Base-by-base conservation (phyloP, 768 basidiomycete species). In the Phaffia australis region DNA sequence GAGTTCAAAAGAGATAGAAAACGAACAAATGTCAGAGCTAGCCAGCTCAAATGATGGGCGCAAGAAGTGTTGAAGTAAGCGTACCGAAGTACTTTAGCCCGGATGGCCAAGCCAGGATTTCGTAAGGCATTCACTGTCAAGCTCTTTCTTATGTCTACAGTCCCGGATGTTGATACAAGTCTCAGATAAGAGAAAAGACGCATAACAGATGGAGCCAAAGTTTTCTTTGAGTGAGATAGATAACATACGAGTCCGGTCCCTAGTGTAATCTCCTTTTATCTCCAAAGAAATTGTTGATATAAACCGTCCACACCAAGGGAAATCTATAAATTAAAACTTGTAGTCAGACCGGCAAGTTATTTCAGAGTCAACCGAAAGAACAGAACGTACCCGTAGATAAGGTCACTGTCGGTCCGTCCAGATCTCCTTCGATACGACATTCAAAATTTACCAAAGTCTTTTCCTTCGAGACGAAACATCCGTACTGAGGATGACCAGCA, bases 271-370 rank as follows among this genome's bases (percentile, higher is more conserved):
- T 1, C 82, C 83, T 14, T 85, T 81, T 29, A 98, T 80, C 14
- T 89, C 88, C 46, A 99, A 79, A 70, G 85, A 82, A 25, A 74
- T 76, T 79, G 84, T 87, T 72, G 91, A 77, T 71, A 99, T 87
- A 62, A 85, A 73, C 69, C 86, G 82, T 1, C 93, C 95, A 77
- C 95, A 99, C 87, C 92, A 99, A 1, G 90, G 87, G 74, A 99
- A 98, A 51, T 79, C 91, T 92, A 69, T 23, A 14, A n/a, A 32
- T 23, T 8, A 46, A 27, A 11, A 23, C 18, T 8, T 16, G 18
- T 7, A 21, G 16, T 27, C 21, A 50, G 64, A n/a, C 1, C 9
- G 27, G 19, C 16, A 6, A 0, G n/a, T 21, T 1, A 32, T n/a
- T 15, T 21, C 2, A n/a, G 46, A 54, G 29, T 27, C n/a, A 55